Evolutionary conservation across 2,329 filamentous ascomycete genomes (phyloP), one percentile per base, ranked within the genome.

Genomic region (Fusarium sp.): DNA sequence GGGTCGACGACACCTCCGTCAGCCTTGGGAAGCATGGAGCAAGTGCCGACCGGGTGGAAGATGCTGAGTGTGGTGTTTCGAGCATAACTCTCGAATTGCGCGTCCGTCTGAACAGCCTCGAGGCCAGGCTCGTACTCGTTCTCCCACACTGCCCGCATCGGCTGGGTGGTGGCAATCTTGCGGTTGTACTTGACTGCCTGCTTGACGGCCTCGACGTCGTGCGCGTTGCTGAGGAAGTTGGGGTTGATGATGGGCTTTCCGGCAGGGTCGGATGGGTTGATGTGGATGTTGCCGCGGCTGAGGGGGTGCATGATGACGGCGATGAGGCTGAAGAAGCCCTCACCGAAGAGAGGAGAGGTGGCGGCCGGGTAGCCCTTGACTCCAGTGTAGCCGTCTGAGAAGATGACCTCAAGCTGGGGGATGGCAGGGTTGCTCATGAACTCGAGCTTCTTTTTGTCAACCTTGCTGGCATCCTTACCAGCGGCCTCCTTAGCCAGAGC

Each of bases 221-320:
- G 66, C 40, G 76, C 34, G 60, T 78, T 73, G 34, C 68, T 66
- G 60, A 72, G 72, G 63, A 72, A 78, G 44, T 68, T 68, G 44
- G 75, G 66, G 16, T 75, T 60, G 44, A 75, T 75, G 40, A 56
- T 18, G 7, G 73, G 73, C n/a, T 75, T 70, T 7, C 60, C 72
- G 6, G 47, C 15, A 7, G 68, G 64, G 11, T 66, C 55, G 6
- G 54, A 34, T 23, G 73, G 56, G 48, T 73, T 60, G 36, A 75
- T 73, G 40, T 75, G 73, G 1, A 75, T 58, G 47, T 55, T 73
- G 6, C 73, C 73, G 1, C 70, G 69, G 16, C 73, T 88, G 71
- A 89, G 86, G 0, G 90, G 89, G 60, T 91, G 90, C 57, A 87
- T 87, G 28, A 89, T 86, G 64, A 89, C 88, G 0, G 85, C 84